These are phyloP conservation scores for Didymella pinodella DNA, from an alignment of 2,329 filamentous ascomycete species.

Conservation along the genomic window DNA sequence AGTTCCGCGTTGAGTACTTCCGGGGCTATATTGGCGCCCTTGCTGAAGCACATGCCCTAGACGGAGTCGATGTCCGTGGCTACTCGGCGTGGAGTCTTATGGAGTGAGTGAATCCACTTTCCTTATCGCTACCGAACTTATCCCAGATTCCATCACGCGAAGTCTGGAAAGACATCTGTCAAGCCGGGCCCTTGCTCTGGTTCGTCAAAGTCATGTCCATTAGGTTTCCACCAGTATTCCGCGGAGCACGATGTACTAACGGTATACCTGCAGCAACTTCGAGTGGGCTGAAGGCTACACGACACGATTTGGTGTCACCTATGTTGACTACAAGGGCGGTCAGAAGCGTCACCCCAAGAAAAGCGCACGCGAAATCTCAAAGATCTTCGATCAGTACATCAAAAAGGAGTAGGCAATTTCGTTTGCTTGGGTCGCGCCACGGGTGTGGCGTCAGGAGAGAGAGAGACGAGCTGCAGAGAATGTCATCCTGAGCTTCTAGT, in stretches of 20 bases:
- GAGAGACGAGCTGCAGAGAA: conserved; percentile 23
- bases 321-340: conserved; percentile 79
- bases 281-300: conserved; percentile 93
- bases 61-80: conserved; percentile 79
- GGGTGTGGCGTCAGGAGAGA: conserved; percentile 29
- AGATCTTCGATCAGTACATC: conserved; percentile 75
- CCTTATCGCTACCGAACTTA: conserved; percentile 14
- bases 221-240: conserved; percentile 13
- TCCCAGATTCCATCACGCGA: not conserved
- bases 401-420: conserved; percentile 60
- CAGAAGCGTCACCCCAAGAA: conserved; percentile 86
- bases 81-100: conserved; percentile 90
- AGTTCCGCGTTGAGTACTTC: conserved; percentile 84
- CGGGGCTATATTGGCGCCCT: conserved; percentile 77
- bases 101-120: conserved; percentile 64
- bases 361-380: conserved; percentile 75
- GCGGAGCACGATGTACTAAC: conserved; percentile 27
- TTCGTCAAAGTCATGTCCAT: not conserved
- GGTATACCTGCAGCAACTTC: conserved; percentile 68
- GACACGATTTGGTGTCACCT: conserved; percentile 84
- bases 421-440: conserved; percentile 12
- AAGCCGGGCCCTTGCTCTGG: not conserved
- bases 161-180: conserved; percentile 4
- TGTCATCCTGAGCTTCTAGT: conserved; percentile 28
- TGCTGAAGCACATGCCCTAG: conserved; percentile 73